Conservation (phyloP, 495 filamentous ascomycete species). For the Aspergillus panamensis region DNA sequence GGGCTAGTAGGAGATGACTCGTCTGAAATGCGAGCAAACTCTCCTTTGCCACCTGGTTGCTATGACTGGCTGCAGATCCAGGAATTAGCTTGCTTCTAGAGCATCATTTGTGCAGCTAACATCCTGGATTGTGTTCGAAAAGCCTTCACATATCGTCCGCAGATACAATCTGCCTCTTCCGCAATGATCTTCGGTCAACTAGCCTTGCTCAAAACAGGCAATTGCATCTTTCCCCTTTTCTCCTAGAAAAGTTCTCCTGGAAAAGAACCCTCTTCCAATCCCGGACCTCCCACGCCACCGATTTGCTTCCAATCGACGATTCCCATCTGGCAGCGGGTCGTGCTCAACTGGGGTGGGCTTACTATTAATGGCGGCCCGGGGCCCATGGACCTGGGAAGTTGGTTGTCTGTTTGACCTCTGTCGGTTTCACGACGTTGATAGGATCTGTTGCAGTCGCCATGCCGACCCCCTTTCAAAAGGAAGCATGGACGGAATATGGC, state of each 20-base stretch:
- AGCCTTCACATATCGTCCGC: too few relatives aligned
- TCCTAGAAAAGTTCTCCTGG: background rate
- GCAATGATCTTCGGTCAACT: too few relatives aligned
- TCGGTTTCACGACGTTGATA: background rate
- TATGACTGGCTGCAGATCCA: background rate
- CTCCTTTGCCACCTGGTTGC: background rate
- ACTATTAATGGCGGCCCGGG: background rate
- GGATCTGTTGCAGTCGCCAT: background rate
- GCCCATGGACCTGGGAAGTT: background rate
- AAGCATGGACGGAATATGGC: constrained; percentile 25
- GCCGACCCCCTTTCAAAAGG: constrained; percentile 22
- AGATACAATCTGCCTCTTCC: too few relatives aligned
- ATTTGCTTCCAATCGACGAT: background rate
- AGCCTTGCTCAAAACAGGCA: too few relatives aligned
- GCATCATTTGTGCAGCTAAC: background rate
- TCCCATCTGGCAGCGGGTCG: background rate
- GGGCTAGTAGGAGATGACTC: background rate
- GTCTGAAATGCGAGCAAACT: background rate
- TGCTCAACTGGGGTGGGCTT: background rate
- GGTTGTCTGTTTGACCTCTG: background rate
- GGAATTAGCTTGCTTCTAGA: background rate
- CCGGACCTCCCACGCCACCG: background rate
- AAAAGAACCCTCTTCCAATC: background rate
- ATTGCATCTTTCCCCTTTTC: background rate
- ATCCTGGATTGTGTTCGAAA: too few relatives aligned